A percentile compares a stretch with the other conserved stretches of the same genome.
Evolutionary conservation across 208 protist genomes (phyloP).

Genomic region (Vickermania ingenoplastis): DNA sequence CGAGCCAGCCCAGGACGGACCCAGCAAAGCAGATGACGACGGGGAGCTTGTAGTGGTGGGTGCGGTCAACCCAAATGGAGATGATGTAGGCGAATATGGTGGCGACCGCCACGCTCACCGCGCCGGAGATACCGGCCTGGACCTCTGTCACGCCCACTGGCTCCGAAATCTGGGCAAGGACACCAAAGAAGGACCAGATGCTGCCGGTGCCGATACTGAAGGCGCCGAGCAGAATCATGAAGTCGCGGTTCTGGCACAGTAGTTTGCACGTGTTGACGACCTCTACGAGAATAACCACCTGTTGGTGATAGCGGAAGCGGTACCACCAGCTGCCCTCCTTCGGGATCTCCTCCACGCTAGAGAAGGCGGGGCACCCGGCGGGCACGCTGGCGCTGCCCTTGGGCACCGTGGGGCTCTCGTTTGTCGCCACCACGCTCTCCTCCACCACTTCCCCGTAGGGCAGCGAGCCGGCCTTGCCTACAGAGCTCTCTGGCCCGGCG

Average conservation of each 20-base stretch:
- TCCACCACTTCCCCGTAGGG: background rate
- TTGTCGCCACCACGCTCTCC: background rate
- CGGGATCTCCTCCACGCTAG: background rate
- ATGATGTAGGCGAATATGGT: constrained; percentile 63
- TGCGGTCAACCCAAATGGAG: constrained; percentile 29
- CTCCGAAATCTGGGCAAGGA: constrained; percentile 57
- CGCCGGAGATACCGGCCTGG: constrained; percentile 54
- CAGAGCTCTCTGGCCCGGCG: constrained; percentile 11
- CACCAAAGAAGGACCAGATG: constrained; percentile 65
- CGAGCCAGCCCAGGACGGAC: constrained; percentile 25
- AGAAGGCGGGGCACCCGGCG: no score
- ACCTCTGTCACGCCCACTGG: constrained; percentile 56
- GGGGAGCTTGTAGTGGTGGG: constrained; percentile 42
- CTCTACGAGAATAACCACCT: constrained; percentile 59
- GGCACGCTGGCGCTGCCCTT: no score
- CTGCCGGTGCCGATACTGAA: constrained; percentile 57
- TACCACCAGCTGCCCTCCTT: background rate
- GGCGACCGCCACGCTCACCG: constrained; percentile 54
- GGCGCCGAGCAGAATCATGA: constrained; percentile 41
- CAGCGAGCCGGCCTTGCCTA: background rate
- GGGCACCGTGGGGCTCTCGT: background rate
- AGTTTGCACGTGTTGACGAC: constrained; percentile 46
- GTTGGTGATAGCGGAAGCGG: constrained; percentile 31
- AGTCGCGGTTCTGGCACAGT: constrained; percentile 35
- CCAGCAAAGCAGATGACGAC: constrained; percentile 28